These are phyloP conservation scores for Solanum hybrid DNA, from an alignment of 305 asterid genomes.

Conservation along the genomic window DNA sequence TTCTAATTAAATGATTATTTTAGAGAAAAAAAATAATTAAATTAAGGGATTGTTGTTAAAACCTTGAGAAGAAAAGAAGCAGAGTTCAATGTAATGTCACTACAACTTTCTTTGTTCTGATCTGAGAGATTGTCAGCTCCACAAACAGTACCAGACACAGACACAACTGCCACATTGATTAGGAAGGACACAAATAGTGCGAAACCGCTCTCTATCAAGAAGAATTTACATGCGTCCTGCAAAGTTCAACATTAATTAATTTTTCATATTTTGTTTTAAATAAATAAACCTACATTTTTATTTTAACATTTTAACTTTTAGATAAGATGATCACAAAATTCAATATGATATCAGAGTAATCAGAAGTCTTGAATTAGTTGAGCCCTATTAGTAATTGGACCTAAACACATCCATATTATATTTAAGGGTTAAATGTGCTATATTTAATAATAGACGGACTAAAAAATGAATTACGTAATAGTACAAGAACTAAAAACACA, in stretches of 20 bases:
- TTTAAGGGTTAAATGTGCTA: not conserved
- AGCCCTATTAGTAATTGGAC: not conserved
- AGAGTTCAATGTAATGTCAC: conserved; percentile 62
- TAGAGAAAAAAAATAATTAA: not conserved
- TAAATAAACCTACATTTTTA: not conserved
- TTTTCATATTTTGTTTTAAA: not conserved
- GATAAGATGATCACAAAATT: not conserved
- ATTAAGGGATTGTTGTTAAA: not conserved
- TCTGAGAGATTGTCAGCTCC: conserved; percentile 16
- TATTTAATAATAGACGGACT: no score
- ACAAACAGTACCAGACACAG: conserved; percentile 85
- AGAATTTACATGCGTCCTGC: conserved; percentile 86
- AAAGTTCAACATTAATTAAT: not conserved
- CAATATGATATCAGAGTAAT: not conserved
- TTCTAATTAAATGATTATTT: not conserved
- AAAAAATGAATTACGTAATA: not conserved
- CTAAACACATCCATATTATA: not conserved
- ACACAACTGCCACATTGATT: conserved; percentile 63
- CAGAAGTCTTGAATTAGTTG: not conserved
- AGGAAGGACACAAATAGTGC: conserved; percentile 70
- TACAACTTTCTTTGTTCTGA: conserved; percentile 36
- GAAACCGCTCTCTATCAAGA: conserved; percentile 79
- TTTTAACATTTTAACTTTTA: not conserved
- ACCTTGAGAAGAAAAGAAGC: conserved; percentile 97
- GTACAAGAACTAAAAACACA: not conserved